phyloP scores from a whole-genome alignment of 306 rosid genomes.

The Myrica gale region DNA sequence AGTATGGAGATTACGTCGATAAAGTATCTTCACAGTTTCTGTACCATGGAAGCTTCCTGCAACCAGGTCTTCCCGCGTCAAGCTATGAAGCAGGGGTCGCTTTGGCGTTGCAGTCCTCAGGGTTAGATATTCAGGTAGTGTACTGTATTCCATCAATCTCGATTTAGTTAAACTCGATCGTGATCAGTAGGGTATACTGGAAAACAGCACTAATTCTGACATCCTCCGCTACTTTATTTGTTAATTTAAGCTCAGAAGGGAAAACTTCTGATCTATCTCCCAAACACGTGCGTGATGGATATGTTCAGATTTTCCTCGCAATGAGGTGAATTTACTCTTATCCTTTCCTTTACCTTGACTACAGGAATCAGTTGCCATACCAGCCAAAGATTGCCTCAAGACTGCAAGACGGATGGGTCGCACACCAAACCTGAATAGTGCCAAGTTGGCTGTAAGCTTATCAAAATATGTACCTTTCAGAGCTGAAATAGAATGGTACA shows the following conservation, averaged over 20 bases:
- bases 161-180: not conserved
- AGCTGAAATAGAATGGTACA: slow-evolving; percentile 87
- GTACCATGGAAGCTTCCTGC: slow-evolving; percentile 36
- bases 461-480: slow-evolving; percentile 62
- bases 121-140: slow-evolving; percentile 52
- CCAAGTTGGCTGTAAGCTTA: slow-evolving; percentile 56
- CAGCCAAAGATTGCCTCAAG: slow-evolving; percentile 61
- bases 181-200: not conserved
- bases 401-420: slow-evolving; percentile 62
- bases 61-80: slow-evolving; percentile 45
- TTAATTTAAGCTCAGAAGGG: not conserved
- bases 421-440: slow-evolving; percentile 52
- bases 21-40: slow-evolving; percentile 40
- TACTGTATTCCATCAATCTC: slow-evolving; percentile 25
- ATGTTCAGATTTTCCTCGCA: not conserved
- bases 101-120: slow-evolving; percentile 63
- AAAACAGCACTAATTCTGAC: not conserved
- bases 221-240: not conserved
- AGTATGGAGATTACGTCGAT: slow-evolving; percentile 62
- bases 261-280: not conserved
- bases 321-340: slow-evolving; percentile 13
- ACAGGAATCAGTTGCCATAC: slow-evolving; percentile 48
- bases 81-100: slow-evolving; percentile 78
- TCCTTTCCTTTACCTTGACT: slow-evolving; percentile 17
- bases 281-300: too few relatives aligned